These are phyloP conservation scores for Metschnikowia lachancei DNA, from an alignment of 805 yeast genomes.

Conservation along the genomic window DNA sequence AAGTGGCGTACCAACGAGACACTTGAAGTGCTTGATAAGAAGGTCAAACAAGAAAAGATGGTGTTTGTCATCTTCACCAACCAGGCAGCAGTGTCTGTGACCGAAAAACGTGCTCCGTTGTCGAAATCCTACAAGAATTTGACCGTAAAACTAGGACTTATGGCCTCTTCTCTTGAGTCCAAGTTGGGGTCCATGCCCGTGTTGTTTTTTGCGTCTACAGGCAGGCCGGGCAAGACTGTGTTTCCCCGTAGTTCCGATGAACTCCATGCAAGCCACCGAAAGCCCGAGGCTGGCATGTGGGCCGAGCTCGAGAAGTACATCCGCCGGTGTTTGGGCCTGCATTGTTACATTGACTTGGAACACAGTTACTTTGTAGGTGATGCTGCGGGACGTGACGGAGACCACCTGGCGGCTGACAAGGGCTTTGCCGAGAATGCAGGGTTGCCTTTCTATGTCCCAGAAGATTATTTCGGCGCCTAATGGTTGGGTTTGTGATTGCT, in stretches of 20 bases:
- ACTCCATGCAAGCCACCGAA: conserved; percentile 49
- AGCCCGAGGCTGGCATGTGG: conserved; percentile 84
- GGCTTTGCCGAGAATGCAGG: conserved; percentile 59
- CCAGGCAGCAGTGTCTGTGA: conserved; percentile 68
- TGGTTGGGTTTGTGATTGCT: too few relatives aligned
- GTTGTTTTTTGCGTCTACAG: conserved; percentile 64
- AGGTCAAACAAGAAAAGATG: conserved; percentile 27
- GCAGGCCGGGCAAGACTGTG: conserved; percentile 39
- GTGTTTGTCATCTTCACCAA: conserved; percentile 75
- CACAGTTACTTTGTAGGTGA: conserved; percentile 82
- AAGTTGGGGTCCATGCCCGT: conserved; percentile 25
- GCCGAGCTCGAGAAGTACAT: conserved; percentile 45
- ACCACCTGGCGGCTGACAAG: conserved; percentile 78
- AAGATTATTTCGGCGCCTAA: conserved; percentile 48
- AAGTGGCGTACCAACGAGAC: conserved; percentile 38
- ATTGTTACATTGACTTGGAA: conserved; percentile 35
- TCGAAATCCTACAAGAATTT: conserved; percentile 42
- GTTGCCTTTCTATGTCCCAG: conserved; percentile 65
- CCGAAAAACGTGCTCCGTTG: conserved; percentile 11
- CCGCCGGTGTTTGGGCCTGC: conserved; percentile 17
- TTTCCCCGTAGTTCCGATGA: conserved; percentile 25
- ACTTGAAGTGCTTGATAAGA: conserved; percentile 22
- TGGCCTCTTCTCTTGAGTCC: conserved; percentile 32
- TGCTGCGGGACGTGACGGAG: conserved; percentile 83
- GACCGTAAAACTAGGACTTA: conserved; percentile 37